Evolutionary conservation across 2,329 filamentous ascomycete genomes (phyloP).

Genomic region (Zymoseptoria pseudotritici): DNA sequence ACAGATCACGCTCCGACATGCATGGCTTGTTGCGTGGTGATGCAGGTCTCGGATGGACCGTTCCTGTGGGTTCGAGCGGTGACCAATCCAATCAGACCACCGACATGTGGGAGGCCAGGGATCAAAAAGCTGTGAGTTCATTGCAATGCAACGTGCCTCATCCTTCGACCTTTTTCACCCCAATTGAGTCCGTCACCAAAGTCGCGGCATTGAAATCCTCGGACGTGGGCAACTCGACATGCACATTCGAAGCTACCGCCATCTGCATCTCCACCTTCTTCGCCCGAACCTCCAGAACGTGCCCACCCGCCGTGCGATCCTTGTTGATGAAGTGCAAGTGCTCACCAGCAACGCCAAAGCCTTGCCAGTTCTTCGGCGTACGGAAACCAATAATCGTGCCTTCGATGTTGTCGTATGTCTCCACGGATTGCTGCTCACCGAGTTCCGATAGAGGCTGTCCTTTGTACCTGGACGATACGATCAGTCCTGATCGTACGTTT

Average conservation of each 20-base stretch:
- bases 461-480: slow-evolving; percentile 14
- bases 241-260: slow-evolving; percentile 32
- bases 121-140: too few relatives aligned
- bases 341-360: slow-evolving; percentile 36
- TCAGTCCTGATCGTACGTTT: background rate
- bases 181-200: slow-evolving; percentile 29
- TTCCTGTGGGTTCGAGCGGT: background rate
- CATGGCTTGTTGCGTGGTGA: background rate
- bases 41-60: background rate
- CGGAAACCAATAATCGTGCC: slow-evolving; percentile 39
- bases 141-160: slow-evolving; percentile 11
- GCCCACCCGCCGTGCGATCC: slow-evolving; percentile 33
- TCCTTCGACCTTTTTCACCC: slow-evolving; percentile 33
- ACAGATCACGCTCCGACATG: background rate
- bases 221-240: slow-evolving; percentile 34
- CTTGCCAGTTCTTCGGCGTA: slow-evolving; percentile 34
- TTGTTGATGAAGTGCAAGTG: slow-evolving; percentile 37
- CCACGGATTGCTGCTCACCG: slow-evolving; percentile 35
- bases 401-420: slow-evolving; percentile 30
- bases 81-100: background rate
- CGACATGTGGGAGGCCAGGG: too few relatives aligned
- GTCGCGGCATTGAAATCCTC: slow-evolving; percentile 34
- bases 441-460: slow-evolving; percentile 30
- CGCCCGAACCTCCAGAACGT: slow-evolving; percentile 34
- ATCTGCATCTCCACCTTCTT: slow-evolving; percentile 30